Conservation (phyloP, 1,284 basidiomycete species). For the Sanguinoderma infundibulare region DNA sequence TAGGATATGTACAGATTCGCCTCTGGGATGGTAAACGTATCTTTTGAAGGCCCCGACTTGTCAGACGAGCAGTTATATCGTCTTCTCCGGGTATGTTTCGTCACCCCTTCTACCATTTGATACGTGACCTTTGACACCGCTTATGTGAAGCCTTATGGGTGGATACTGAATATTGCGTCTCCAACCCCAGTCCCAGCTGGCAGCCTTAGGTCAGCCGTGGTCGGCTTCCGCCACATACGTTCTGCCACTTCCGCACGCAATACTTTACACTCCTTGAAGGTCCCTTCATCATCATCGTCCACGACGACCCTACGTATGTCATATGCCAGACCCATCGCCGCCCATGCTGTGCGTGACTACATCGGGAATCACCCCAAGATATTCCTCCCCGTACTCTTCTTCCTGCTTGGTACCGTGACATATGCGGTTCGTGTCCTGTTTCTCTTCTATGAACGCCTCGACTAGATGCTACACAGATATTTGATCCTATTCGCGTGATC, state of each 20-base stretch:
- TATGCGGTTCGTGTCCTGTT: slow-evolving; percentile 72
- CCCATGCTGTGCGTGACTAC: slow-evolving; percentile 84
- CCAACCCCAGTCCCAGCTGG: slow-evolving; percentile 71
- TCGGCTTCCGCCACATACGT: slow-evolving; percentile 67
- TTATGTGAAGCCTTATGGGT: slow-evolving; percentile 75
- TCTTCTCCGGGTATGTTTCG: slow-evolving; percentile 62
- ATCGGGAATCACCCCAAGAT: slow-evolving; percentile 86
- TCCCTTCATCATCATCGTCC: slow-evolving; percentile 38
- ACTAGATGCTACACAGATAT: slow-evolving; percentile 57
- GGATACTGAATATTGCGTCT: slow-evolving; percentile 70
- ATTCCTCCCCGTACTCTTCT: slow-evolving; percentile 83
- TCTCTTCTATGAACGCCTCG: neutral
- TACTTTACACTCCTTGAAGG: slow-evolving; percentile 75
- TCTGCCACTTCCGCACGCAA: slow-evolving; percentile 87
- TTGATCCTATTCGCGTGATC: slow-evolving; percentile 88
- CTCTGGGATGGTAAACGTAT: slow-evolving; percentile 72
- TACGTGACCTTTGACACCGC: neutral
- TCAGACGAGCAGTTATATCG: slow-evolving; percentile 78
- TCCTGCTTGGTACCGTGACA: slow-evolving; percentile 86
- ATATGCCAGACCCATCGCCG: slow-evolving; percentile 79
- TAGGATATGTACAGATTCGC: slow-evolving; percentile 89
- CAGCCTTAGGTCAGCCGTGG: slow-evolving; percentile 64
- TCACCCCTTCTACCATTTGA: neutral
- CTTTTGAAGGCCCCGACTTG: slow-evolving; percentile 87
- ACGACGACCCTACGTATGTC: slow-evolving; percentile 66